phyloP scores from a whole-genome alignment of 2,329 filamentous ascomycete species.

The Aspergillus sojae region DNA sequence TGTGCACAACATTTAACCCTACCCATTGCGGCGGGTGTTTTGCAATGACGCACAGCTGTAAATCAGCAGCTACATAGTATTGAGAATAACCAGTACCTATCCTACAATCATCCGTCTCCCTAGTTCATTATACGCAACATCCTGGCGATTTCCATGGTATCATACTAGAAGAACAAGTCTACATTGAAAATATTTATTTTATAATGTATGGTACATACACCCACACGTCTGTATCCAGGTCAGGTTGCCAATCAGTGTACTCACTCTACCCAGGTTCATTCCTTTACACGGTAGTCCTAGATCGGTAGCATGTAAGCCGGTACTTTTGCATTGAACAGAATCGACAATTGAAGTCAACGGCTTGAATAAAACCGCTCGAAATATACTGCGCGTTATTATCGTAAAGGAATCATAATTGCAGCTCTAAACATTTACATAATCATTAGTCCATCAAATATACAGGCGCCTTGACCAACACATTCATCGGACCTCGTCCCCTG shows the following conservation, averaged over 20 bases:
- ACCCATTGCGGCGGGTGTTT: too few relatives aligned
- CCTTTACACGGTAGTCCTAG: neutral
- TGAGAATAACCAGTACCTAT: too few relatives aligned
- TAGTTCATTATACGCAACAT: too few relatives aligned
- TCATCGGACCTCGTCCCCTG: constrained; percentile 60
- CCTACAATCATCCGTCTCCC: too few relatives aligned
- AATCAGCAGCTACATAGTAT: too few relatives aligned
- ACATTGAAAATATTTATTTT: too few relatives aligned
- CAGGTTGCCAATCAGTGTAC: neutral
- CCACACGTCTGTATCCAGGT: neutral
- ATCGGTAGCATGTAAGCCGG: neutral
- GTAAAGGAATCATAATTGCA: neutral
- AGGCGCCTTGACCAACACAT: constrained; percentile 74
- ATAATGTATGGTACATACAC: too few relatives aligned
- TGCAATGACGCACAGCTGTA: too few relatives aligned
- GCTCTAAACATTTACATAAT: constrained; percentile 3
- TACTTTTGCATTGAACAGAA: neutral
- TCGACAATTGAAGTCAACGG: neutral
- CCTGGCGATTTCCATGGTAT: too few relatives aligned
- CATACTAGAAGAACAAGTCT: too few relatives aligned
- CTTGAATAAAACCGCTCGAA: neutral
- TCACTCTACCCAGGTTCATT: neutral
- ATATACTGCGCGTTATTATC: neutral
- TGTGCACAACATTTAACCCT: too few relatives aligned
- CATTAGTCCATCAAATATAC: constrained; percentile 55